These are phyloP conservation scores for Rhododendron mucronatum DNA, from an alignment of 148 eudicot genomes.

Conservation along the genomic window DNA sequence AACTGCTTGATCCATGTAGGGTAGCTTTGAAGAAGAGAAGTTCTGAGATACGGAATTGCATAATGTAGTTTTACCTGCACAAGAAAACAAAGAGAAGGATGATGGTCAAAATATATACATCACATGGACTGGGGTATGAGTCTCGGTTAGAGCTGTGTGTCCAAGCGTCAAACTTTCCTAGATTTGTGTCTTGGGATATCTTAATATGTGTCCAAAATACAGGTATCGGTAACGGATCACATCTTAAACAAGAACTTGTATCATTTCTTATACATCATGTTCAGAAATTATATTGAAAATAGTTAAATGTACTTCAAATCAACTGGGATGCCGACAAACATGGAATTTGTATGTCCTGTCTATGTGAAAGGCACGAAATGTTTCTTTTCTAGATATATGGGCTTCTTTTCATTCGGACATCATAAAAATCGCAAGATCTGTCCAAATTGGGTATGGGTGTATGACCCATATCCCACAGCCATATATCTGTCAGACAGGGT, in stretches of 20 bases:
- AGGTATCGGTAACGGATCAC: not conserved
- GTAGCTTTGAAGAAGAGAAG: slow-evolving; percentile 54
- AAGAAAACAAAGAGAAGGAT: not conserved
- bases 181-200: not conserved
- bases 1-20: slow-evolving; percentile 63
- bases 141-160: not conserved
- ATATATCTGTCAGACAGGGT: not conserved
- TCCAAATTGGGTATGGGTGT: not conserved
- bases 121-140: not conserved
- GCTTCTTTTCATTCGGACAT: no score
- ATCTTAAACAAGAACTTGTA: not conserved
- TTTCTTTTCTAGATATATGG: no score
- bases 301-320: not conserved
- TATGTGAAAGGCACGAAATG: not conserved
- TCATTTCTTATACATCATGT: not conserved
- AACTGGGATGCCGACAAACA: not conserved
- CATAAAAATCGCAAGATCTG: no score
- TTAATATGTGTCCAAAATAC: not conserved
- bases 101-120: not conserved
- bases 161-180: not conserved
- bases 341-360: not conserved
- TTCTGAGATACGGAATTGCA: slow-evolving; percentile 63
- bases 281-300: not conserved
- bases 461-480: not conserved
- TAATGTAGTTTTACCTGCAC: slow-evolving; percentile 76